Conservation (phyloP, 306 rosid genomes). For the Clitoria ternatea region DNA sequence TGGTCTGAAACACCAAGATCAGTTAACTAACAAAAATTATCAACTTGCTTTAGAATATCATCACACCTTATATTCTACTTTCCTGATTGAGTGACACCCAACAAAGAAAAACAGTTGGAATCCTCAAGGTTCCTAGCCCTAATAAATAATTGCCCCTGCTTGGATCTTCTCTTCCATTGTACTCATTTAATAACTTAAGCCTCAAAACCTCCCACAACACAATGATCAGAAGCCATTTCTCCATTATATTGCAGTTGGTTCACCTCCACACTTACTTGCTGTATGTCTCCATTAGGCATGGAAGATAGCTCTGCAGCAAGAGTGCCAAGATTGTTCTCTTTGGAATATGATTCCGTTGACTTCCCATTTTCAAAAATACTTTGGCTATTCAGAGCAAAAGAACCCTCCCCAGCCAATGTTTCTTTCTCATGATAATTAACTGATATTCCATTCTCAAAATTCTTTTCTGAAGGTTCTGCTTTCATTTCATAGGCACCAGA, state of each 20-base stretch:
- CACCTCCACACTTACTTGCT: constrained; percentile 8
- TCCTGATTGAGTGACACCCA: constrained; percentile 24
- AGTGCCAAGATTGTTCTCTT: constrained; percentile 24
- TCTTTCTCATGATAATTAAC: constrained; percentile 28
- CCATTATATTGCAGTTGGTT: constrained; percentile 18
- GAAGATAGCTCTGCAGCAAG: constrained; percentile 5
- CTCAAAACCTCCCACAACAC: constrained; percentile 3
- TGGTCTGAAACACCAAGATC: constrained; percentile 21
- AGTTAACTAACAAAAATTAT: constrained; percentile 20
- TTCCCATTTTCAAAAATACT: constrained; percentile 25
- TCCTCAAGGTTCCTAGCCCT: constrained; percentile 24
- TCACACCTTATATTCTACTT: constrained; percentile 22
- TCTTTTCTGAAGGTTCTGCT: constrained; percentile 22
- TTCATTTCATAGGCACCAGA: constrained; percentile 13
- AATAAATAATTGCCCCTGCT: constrained; percentile 7
- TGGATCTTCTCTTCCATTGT: constrained; percentile 24
- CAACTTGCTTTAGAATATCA: constrained; percentile 21
- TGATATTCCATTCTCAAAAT: constrained; percentile 18
- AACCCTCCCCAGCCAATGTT: constrained; percentile 22
- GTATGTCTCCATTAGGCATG: constrained; percentile 13
- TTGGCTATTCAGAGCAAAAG: constrained; percentile 9
- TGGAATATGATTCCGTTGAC: constrained; percentile 23
- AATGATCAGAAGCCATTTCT: constrained; percentile 17
- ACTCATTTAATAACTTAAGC: constrained; percentile 15
- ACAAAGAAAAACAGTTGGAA: constrained; percentile 35